Conservation (phyloP, 2,329 filamentous ascomycete genomes). For the Westerdykella sp. region DNA sequence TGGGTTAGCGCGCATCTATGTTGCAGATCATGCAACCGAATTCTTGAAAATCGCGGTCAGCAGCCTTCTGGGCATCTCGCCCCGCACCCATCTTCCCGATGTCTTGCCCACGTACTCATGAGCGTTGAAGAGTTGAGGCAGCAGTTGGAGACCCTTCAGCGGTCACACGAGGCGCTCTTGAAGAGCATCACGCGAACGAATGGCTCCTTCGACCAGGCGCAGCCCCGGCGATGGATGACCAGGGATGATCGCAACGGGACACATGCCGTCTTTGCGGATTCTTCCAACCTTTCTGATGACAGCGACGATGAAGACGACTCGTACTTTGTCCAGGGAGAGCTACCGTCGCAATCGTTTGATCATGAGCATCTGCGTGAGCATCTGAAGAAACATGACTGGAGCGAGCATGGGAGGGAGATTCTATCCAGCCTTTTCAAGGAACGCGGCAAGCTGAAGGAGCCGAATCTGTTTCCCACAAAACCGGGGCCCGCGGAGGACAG, state of each 20-base stretch:
- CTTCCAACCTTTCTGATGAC: constrained; percentile 31
- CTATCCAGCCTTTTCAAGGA: constrained; percentile 42
- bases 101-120: background rate
- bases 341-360: constrained; percentile 38
- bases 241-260: constrained; percentile 10
- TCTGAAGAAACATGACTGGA: constrained; percentile 40
- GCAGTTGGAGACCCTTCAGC: constrained; percentile 29
- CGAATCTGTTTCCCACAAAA: constrained; percentile 39
- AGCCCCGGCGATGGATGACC: constrained; percentile 17
- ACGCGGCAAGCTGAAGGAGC: constrained; percentile 38
- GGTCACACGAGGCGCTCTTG: constrained; percentile 26
- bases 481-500: constrained; percentile 40
- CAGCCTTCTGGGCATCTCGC: too few species aligned
- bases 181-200: constrained; percentile 26
- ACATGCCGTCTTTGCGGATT: constrained; percentile 28
- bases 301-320: constrained; percentile 32
- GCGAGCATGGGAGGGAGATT: constrained; percentile 37
- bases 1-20: too few species aligned
- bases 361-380: constrained; percentile 43
- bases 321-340: constrained; percentile 35
- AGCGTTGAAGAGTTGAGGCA: constrained; percentile 26
- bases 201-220: constrained; percentile 19
- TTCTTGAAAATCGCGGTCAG: too few species aligned
- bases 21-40: too few species aligned
- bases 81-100: too few species aligned